These are phyloP conservation scores for Candida silvatica DNA, from an alignment of 805 yeast species.

Conservation along the genomic window DNA sequence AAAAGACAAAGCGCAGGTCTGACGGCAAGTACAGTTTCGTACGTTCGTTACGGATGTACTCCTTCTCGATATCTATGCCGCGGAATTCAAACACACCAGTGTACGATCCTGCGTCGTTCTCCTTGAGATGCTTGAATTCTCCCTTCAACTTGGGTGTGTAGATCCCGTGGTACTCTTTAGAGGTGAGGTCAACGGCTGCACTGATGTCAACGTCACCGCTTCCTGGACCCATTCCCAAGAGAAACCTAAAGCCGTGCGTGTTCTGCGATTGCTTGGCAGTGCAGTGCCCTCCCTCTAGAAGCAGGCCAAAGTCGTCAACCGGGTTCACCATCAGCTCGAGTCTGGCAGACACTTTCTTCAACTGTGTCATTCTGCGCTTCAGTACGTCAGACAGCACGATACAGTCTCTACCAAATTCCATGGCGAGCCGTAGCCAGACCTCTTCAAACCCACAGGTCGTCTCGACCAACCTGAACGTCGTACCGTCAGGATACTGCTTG, in stretches of 20 bases:
- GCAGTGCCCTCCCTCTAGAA: not conserved
- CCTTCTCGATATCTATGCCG: not conserved
- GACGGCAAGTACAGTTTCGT: conserved; percentile 5
- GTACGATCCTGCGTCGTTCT: not conserved
- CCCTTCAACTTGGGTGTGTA: conserved; percentile 3
- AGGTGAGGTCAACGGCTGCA: conserved; percentile 8
- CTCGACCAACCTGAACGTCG: conserved; percentile 8
- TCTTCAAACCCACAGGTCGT: conserved; percentile 12
- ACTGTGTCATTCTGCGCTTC: not conserved
- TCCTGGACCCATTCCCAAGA: not conserved
- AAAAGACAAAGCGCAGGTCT: conserved; percentile 8
- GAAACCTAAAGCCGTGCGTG: conserved; percentile 4
- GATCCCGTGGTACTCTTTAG: conserved; percentile 4
- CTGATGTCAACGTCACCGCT: conserved; percentile 3
- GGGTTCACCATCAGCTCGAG: conserved; percentile 5
- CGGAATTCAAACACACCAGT: not conserved
- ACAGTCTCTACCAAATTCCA: conserved; percentile 1
- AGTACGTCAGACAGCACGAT: not conserved
- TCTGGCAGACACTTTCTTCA: not conserved
- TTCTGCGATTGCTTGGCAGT: not conserved
- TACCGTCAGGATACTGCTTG: conserved; percentile 9
- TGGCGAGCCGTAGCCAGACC: conserved; percentile 10
- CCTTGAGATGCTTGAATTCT: not conserved
- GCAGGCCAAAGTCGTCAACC: conserved; percentile 2
- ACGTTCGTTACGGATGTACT: not conserved